A percentile compares a stretch with the other conserved stretches of the same genome.
Conservation (phyloP, 2,329 filamentous ascomycete genomes). For the Cytospora leucostoma region DNA sequence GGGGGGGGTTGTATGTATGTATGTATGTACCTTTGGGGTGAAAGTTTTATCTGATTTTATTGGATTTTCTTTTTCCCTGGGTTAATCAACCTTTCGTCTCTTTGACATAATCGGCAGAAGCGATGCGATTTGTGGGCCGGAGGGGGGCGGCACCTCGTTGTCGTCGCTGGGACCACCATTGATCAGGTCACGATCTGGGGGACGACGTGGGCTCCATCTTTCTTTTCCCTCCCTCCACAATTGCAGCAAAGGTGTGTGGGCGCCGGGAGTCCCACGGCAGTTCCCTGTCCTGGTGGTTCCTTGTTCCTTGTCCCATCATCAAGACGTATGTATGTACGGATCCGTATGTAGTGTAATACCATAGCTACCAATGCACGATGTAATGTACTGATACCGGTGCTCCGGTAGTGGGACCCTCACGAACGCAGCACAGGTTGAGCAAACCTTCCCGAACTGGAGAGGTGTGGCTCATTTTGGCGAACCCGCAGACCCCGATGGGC, state of each 20-base stretch:
- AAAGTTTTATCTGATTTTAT: not conserved
- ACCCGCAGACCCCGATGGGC: not conserved
- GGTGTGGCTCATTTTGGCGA: not conserved
- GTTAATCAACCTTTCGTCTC: not conserved
- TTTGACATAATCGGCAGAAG: not conserved
- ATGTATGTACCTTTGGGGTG: not conserved
- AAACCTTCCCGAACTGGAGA: conserved; percentile 2
- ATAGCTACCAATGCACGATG: not conserved
- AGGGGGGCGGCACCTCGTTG: not conserved
- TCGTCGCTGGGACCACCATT: not conserved
- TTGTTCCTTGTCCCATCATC: not conserved
- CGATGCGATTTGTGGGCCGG: not conserved
- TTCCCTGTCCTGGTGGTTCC: not conserved
- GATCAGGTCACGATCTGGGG: not conserved
- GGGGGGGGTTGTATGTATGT: too few relatives aligned
- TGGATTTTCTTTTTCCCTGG: not conserved
- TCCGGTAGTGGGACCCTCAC: not conserved
- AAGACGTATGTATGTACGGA: not conserved
- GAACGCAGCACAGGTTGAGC: not conserved
- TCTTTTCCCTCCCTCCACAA: not conserved
- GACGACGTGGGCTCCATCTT: not conserved
- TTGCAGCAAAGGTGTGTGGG: not conserved
- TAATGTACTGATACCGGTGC: not conserved
- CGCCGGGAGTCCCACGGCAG: not conserved
- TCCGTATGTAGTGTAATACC: not conserved